Base-by-base conservation (phyloP, 805 yeast genomes). In the Ogataea degrootiae region DNA sequence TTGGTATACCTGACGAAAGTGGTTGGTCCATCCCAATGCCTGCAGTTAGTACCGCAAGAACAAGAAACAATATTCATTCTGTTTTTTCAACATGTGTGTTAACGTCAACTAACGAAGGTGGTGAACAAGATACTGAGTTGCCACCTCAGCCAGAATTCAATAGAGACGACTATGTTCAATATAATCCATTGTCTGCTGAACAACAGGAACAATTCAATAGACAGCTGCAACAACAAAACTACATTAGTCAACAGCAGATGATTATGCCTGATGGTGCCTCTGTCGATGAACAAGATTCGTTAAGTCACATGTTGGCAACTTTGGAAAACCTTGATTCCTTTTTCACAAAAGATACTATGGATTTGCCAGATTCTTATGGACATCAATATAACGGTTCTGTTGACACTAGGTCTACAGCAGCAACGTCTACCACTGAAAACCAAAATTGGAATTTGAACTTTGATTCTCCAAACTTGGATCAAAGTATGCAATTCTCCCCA, bases 11-110 rank as follows among this genome's bases (percentile, higher is more conserved):
- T 0, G 92, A 87, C 51, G 96, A 87, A 12, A 82, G 85, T 59
- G 99, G 99, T 1, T 94, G 99, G 99, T 84, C 97, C 0, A 82
- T 95, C 43, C 96, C 98, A 2, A 86, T 87, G 92, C 97, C 99
- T 2, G 87, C 92, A 0, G 81, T 89, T 39, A 84, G 94, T 1
- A 89, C 97, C 0, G 85, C 96, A 0, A 79, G 87, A 15, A 87
- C 98, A 1, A 73, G 97, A 54, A 88, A 87, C 61, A 94, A 94
- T 59, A 95, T 94, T 1, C 98, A 94, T 65, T 91, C 98, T 0
- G 98, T 94, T 3, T 94, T 87, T 61, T 82, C 90, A 31, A 87
- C 96, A 0, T 92, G 97, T 60, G 76, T 78, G 1, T 71, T 74
- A 4, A 52, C 75, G 1, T 61, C 63, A 5, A 66, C 63, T 9